A percentile compares a stretch with the other conserved stretches of the same genome.
phyloP scores from a whole-genome alignment of 306 rosid species.

The Geum urbanum region DNA sequence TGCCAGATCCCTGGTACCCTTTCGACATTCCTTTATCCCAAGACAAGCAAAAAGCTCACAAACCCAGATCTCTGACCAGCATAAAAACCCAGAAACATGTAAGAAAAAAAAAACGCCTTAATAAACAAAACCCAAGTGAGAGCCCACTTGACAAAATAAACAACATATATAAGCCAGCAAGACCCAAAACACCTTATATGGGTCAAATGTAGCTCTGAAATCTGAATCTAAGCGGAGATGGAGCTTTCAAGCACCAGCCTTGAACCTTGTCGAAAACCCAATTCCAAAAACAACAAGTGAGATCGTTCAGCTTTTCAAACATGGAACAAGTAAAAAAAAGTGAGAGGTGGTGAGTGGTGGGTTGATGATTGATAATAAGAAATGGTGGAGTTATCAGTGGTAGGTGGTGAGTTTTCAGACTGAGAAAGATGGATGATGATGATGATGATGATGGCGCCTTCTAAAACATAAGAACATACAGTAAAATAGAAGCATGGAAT shows the following conservation, averaged over 20 bases:
- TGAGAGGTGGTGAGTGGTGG: constrained; percentile 24
- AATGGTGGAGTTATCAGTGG: constrained; percentile 71
- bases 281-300: constrained; percentile 26
- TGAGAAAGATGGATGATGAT: constrained; percentile 19
- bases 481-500: constrained; percentile 45
- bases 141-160: constrained; percentile 25
- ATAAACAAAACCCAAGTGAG: constrained; percentile 18
- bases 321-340: constrained; percentile 23
- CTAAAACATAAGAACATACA: constrained; percentile 42
- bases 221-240: constrained; percentile 64
- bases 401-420: constrained; percentile 48
- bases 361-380: constrained; percentile 26
- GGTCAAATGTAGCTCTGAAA: constrained; percentile 36
- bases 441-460: constrained; percentile 16
- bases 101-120: constrained; percentile 2
- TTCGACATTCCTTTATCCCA: constrained; percentile 29
- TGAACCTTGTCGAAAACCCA: constrained; percentile 29
- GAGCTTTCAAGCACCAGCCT: constrained; percentile 52
- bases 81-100: constrained; percentile 13
- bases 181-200: constrained; percentile 11
- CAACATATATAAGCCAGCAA: constrained; percentile 23
- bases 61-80: constrained; percentile 45
- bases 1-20: constrained; percentile 59
- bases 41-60: constrained; percentile 23
- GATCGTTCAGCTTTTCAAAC: constrained; percentile 21